Evolutionary conservation across 768 basidiomycete species (phyloP).

Genomic region (Tulasnella sp.): DNA sequence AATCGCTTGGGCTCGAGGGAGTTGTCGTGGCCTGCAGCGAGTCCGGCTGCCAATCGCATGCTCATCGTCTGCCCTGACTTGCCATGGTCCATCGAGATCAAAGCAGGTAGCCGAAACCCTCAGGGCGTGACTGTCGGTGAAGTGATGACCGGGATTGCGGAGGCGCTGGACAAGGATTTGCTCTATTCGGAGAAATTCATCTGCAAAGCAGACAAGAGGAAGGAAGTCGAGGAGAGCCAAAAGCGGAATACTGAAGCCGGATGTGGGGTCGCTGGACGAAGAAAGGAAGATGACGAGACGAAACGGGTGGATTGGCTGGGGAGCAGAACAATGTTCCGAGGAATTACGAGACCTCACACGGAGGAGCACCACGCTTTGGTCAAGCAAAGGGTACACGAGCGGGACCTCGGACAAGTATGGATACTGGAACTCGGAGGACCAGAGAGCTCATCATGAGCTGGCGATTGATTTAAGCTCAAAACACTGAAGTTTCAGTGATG

Average conservation of each 20-base stretch:
- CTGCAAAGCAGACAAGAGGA: constrained; percentile 21
- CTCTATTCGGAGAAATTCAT: constrained; percentile 39
- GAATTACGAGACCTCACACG: constrained; percentile 31
- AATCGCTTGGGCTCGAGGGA: no score
- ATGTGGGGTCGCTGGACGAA: constrained; percentile 12
- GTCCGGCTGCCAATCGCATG: constrained; percentile 23
- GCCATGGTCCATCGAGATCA: constrained; percentile 53
- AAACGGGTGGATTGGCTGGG: constrained; percentile 57
- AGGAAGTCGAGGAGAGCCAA: constrained; percentile 36
- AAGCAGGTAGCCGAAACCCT: constrained; percentile 26
- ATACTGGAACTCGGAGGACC: constrained; percentile 7
- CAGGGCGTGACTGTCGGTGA: constrained; percentile 43
- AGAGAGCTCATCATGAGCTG: no score
- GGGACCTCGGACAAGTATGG: constrained; percentile 1
- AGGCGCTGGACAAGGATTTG: constrained; percentile 39
- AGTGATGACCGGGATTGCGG: constrained; percentile 43
- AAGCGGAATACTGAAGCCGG: constrained; percentile 21
- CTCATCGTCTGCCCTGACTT: constrained; percentile 42
- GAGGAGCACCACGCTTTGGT: constrained; percentile 45
- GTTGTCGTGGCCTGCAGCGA: no score
- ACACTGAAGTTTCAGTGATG: no score
- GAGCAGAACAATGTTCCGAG: constrained; percentile 44
- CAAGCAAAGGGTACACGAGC: constrained; percentile 37
- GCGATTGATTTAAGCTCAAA: no score
- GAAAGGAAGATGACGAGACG: constrained; percentile 21